Evolutionary conservation across 768 basidiomycete genomes (phyloP).

Genomic region (Asterophora parasitica): DNA sequence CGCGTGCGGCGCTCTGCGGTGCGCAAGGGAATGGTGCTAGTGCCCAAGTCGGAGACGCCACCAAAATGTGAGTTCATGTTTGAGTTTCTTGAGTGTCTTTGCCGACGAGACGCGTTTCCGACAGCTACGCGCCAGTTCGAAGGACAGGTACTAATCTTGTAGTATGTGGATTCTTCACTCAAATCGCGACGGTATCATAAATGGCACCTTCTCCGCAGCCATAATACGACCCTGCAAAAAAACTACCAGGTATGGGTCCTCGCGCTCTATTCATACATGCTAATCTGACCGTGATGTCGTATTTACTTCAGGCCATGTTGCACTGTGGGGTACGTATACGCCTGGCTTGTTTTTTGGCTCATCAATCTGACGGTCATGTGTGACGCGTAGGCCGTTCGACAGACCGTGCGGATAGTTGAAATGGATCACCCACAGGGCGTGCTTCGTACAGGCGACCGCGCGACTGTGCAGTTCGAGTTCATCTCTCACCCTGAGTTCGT

Average conservation of each 20-base stretch:
- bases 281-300: not conserved
- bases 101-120: slow-evolving; percentile 1
- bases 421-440: slow-evolving; percentile 90
- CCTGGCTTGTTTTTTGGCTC: not conserved
- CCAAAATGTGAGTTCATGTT: slow-evolving; percentile 57
- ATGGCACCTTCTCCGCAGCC: slow-evolving; percentile 36
- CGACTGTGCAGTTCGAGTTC: slow-evolving; percentile 93
- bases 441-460: slow-evolving; percentile 91
- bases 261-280: not conserved
- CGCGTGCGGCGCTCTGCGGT: slow-evolving; percentile 75
- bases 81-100: not conserved
- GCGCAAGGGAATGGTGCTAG: slow-evolving; percentile 93
- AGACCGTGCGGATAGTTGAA: slow-evolving; percentile 86
- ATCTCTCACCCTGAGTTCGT: slow-evolving; percentile 89
- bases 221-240: slow-evolving; percentile 89
- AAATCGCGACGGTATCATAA: slow-evolving; percentile 1
- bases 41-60: slow-evolving; percentile 70
- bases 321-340: slow-evolving; percentile 73
- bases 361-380: slow-evolving; percentile 3
- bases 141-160: slow-evolving; percentile 89
- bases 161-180: slow-evolving; percentile 44
- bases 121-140: slow-evolving; percentile 82
- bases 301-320: slow-evolving; percentile 66
- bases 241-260: slow-evolving; percentile 75
- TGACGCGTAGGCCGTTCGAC: slow-evolving; percentile 67